These are phyloP conservation scores for Aspergillus conjunctus DNA, from an alignment of 495 filamentous ascomycete genomes.

Conservation along the genomic window DNA sequence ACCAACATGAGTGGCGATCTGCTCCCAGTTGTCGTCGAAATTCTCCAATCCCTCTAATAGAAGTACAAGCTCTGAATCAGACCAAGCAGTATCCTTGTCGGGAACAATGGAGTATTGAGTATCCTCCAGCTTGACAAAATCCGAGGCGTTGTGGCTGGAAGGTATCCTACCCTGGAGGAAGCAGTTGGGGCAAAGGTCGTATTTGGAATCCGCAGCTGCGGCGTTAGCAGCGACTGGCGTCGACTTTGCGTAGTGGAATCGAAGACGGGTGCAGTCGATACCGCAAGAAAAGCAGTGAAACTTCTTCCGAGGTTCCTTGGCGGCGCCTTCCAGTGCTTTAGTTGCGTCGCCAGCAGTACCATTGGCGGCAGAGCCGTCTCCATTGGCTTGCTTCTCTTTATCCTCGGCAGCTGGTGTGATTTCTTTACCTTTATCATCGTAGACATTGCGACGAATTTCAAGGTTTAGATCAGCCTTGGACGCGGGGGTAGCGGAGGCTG, in stretches of 20 bases:
- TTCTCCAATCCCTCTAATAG: constrained; percentile 88
- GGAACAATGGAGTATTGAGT: constrained; percentile 69
- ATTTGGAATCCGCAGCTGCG: constrained; percentile 62
- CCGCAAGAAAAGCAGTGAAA: constrained; percentile 88
- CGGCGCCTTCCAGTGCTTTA: constrained; percentile 62
- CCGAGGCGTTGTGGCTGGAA: constrained; percentile 64
- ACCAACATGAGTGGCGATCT: constrained; percentile 86
- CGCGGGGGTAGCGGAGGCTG: constrained; percentile 65
- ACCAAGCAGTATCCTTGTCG: constrained; percentile 85
- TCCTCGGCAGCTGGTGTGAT: constrained; percentile 59
- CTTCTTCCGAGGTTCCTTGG: constrained; percentile 65
- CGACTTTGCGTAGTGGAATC: constrained; percentile 80
- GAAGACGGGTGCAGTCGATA: constrained; percentile 86
- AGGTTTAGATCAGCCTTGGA: constrained; percentile 82
- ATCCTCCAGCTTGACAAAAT: constrained; percentile 88
- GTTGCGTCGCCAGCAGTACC: constrained; percentile 51
- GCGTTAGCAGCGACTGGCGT: constrained; percentile 58
- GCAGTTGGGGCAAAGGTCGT: constrained; percentile 87
- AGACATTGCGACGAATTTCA: constrained; percentile 91
- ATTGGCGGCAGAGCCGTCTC: constrained; percentile 64
- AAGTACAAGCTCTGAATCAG: constrained; percentile 80
- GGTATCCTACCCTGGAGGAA: constrained; percentile 81
- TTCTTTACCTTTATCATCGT: constrained; percentile 89
- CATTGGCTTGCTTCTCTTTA: constrained; percentile 73
- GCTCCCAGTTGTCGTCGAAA: constrained; percentile 93